phyloP scores from a whole-genome alignment of 768 basidiomycete genomes.

The Tylopilus plumbeoviolaceoides region DNA sequence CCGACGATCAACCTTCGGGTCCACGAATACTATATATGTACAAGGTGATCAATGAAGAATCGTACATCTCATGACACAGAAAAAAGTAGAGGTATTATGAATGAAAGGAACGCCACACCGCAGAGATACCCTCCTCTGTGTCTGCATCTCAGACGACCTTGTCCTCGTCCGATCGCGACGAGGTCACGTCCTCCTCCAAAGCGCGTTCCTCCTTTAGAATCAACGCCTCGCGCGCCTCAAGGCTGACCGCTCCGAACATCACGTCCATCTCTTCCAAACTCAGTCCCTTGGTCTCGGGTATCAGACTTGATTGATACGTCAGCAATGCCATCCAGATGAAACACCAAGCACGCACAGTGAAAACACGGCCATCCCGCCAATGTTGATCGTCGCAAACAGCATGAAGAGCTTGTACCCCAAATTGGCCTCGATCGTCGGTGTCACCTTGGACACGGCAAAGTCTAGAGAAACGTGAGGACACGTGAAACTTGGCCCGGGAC shows the following conservation, averaged over 20 bases:
- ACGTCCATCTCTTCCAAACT: constrained; percentile 55
- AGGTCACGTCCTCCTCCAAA: constrained; percentile 4
- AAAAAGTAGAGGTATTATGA: too few relatives aligned
- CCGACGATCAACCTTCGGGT: too few relatives aligned
- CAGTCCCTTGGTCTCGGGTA: constrained; percentile 61
- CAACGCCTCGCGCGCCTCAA: constrained; percentile 49
- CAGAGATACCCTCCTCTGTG: too few relatives aligned
- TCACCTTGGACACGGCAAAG: constrained; percentile 69
- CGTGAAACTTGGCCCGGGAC: too few relatives aligned
- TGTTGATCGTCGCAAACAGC: constrained; percentile 72
- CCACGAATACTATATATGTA: too few relatives aligned
- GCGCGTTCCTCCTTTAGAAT: constrained; percentile 45
- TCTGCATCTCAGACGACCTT: constrained; percentile 1
- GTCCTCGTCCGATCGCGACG: background rate
- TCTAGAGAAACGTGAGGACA: constrained; percentile 27
- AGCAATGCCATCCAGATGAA: background rate
- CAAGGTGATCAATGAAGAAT: too few relatives aligned
- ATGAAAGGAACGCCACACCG: too few relatives aligned
- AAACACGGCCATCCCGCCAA: constrained; percentile 66
- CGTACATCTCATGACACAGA: too few relatives aligned
- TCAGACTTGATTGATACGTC: constrained; percentile 33
- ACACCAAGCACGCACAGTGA: constrained; percentile 39
- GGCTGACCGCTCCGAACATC: constrained; percentile 54
- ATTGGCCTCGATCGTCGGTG: constrained; percentile 55
- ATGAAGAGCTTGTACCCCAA: constrained; percentile 75